These are phyloP conservation scores for Skeletonema grethae DNA, from an alignment of 108 stramenopile genomes.

Conservation along the genomic window DNA sequence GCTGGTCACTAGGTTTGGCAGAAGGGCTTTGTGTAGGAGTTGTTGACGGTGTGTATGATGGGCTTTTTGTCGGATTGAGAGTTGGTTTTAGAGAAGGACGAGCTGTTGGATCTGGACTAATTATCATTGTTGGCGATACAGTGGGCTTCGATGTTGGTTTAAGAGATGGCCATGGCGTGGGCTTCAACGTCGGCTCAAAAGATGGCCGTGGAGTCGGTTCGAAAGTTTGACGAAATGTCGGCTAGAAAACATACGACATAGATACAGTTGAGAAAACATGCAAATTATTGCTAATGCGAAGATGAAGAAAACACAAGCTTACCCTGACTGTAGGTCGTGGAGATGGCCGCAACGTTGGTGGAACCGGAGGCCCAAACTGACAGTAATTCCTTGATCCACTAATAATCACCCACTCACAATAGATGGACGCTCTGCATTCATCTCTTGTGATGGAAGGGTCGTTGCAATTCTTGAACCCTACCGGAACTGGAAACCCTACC, in stretches of 20 bases:
- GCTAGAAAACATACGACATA: neutral
- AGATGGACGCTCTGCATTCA: neutral
- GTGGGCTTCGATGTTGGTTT: neutral
- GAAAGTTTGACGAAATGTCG: constrained; percentile 2
- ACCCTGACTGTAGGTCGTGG: neutral
- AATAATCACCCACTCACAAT: constrained; percentile 3
- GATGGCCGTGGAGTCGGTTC: neutral
- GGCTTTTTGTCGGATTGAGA: neutral
- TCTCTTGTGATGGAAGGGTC: neutral
- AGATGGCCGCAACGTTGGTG: neutral
- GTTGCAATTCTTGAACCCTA: neutral
- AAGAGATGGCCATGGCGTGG: neutral
- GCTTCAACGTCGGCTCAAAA: neutral
- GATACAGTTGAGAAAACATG: too few relatives aligned
- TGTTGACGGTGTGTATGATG: neutral
- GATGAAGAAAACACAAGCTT: neutral
- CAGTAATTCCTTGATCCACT: neutral
- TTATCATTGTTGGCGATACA: neutral
- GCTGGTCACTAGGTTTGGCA: neutral
- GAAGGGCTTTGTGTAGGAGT: neutral
- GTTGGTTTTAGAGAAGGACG: neutral
- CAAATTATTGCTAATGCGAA: neutral
- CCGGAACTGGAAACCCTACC: neutral
- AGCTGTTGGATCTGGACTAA: neutral
- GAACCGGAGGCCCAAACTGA: neutral